Conservation (phyloP, 169 alveolate genomes). For the Babesia sp. region DNA sequence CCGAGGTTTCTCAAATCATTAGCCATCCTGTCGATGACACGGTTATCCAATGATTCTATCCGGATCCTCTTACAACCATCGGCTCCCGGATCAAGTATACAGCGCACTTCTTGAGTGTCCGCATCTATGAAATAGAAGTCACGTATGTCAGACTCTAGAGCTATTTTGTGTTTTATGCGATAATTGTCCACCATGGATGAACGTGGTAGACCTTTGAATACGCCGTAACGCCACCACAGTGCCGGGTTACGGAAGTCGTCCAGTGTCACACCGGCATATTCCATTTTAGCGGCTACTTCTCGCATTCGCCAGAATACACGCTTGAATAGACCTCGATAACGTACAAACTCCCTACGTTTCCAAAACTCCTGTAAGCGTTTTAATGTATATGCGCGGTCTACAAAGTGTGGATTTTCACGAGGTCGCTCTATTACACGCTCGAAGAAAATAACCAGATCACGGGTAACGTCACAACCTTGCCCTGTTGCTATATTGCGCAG, state of each 20-base stretch:
- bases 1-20: slow-evolving; percentile 36
- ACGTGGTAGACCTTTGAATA: slow-evolving; percentile 56
- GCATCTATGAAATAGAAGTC: slow-evolving; percentile 50
- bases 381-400: slow-evolving; percentile 39
- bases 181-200: slow-evolving; percentile 60
- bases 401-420: slow-evolving; percentile 41
- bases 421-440: slow-evolving; percentile 49
- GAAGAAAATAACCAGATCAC: slow-evolving; percentile 46
- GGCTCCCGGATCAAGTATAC: slow-evolving; percentile 10
- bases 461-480: slow-evolving; percentile 52
- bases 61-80: background rate
- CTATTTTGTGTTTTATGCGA: slow-evolving; percentile 49
- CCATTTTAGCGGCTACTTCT: slow-evolving; percentile 43
- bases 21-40: slow-evolving; percentile 42
- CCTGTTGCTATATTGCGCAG: slow-evolving; percentile 27
- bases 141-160: slow-evolving; percentile 36
- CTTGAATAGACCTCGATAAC: slow-evolving; percentile 46
- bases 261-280: slow-evolving; percentile 48
- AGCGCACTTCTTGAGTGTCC: slow-evolving; percentile 22
- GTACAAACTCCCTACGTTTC: slow-evolving; percentile 36
- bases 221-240: slow-evolving; percentile 63
- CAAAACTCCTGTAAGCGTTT: slow-evolving; percentile 58
- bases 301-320: slow-evolving; percentile 44
- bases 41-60: slow-evolving; percentile 2
- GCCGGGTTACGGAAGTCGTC: slow-evolving; percentile 51